phyloP scores from a whole-genome alignment of 2,329 filamentous ascomycete species.

The Thermomyces lanuginosus region DNA sequence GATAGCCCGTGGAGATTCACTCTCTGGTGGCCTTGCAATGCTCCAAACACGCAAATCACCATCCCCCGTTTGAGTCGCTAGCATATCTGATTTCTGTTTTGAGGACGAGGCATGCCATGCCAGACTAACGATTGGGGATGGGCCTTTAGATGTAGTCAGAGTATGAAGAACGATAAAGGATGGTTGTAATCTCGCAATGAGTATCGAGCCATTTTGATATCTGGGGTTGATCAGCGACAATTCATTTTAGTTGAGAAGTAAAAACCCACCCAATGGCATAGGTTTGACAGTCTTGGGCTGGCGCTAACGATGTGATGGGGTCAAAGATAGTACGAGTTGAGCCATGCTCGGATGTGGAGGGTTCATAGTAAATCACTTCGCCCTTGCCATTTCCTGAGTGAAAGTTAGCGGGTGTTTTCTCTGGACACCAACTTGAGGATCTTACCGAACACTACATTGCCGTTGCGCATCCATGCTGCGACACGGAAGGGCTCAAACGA shows the following conservation, averaged over 20 bases:
- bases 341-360: constrained; percentile 79
- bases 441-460: constrained; percentile 90
- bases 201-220: constrained; percentile 85
- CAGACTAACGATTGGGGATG: constrained; percentile 72
- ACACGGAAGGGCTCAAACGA: constrained; percentile 76
- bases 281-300: constrained; percentile 74
- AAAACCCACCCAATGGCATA: constrained; percentile 75
- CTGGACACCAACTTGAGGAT: constrained; percentile 2
- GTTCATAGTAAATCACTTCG: constrained; percentile 87
- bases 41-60: constrained; percentile 95
- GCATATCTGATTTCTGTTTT: constrained; percentile 93
- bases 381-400: constrained; percentile 71
- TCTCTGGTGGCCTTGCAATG: constrained; percentile 61
- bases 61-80: constrained; percentile 80
- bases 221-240: constrained; percentile 32
- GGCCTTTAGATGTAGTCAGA: constrained; percentile 63
- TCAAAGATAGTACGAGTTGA: constrained; percentile 87
- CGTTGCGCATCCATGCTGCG: constrained; percentile 91
- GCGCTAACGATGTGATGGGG: constrained; percentile 83
- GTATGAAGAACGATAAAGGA: constrained; percentile 91
- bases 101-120: constrained; percentile 95
- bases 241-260: constrained; percentile 6
- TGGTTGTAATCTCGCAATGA: constrained; percentile 78
- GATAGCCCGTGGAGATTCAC: constrained; percentile 71
- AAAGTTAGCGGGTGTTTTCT: constrained; percentile 4